These are phyloP conservation scores for Friedmanniomyces endolithicus DNA, from an alignment of 495 filamentous ascomycete species.

Conservation along the genomic window DNA sequence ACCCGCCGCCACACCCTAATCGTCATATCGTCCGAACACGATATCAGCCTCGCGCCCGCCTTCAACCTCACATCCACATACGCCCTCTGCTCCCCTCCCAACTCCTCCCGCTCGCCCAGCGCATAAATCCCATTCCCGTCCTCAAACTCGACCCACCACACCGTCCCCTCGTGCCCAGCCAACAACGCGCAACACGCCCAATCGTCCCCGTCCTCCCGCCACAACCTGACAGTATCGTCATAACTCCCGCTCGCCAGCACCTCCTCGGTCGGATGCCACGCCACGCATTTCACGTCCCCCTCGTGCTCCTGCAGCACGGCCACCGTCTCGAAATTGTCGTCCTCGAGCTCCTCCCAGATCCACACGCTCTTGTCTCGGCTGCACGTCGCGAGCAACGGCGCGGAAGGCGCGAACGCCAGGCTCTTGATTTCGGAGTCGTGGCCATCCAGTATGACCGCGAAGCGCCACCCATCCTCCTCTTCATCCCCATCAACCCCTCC, in stretches of 20 bases:
- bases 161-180: conserved; percentile 63
- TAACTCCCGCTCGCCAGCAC: conserved; percentile 78
- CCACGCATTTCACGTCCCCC: conserved; percentile 85
- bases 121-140: conserved; percentile 28
- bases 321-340: conserved; percentile 91
- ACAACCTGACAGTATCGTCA: conserved; percentile 80
- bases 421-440: conserved; percentile 90
- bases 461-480: conserved; percentile 70
- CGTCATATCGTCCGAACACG: conserved; percentile 66
- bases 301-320: conserved; percentile 89
- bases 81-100: conserved; percentile 30
- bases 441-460: conserved; percentile 76
- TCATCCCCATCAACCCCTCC: conserved; percentile 28
- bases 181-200: conserved; percentile 83
- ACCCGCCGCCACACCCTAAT: conserved; percentile 64
- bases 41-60: conserved; percentile 54
- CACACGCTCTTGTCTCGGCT: conserved; percentile 89
- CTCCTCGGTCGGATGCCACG: conserved; percentile 74
- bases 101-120: conserved; percentile 21
- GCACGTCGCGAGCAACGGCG: conserved; percentile 70
- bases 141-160: conserved; percentile 86
- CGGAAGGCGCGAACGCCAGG: conserved; percentile 66
- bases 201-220: conserved; percentile 81
- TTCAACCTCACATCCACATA: conserved; percentile 30
- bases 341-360: conserved; percentile 94